phyloP scores from a whole-genome alignment of 2,329 filamentous ascomycete species.

The Cladosporium sp. region DNA sequence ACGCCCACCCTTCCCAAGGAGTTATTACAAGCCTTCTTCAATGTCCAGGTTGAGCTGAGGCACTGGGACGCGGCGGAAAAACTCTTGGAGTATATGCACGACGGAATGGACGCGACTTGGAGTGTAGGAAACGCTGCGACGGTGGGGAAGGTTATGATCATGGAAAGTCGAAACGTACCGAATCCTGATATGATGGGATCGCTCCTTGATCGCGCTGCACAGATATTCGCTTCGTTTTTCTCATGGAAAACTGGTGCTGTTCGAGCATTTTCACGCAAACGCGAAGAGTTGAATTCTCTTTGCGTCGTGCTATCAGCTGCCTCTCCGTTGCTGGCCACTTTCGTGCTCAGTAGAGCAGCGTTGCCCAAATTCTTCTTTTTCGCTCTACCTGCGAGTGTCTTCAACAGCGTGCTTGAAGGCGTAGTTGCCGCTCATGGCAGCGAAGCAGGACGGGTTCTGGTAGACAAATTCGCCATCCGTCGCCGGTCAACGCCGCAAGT shows the following conservation, averaged over 20 bases:
- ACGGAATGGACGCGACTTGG: conserved; percentile 18
- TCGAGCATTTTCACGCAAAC: not conserved
- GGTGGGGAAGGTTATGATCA: not conserved
- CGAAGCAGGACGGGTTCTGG: conserved; percentile 48
- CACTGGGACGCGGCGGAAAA: conserved; percentile 43
- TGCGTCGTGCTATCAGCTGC: conserved; percentile 19
- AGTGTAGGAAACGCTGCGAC: conserved; percentile 26
- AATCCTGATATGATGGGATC: too few relatives aligned
- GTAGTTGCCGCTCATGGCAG: conserved; percentile 53
- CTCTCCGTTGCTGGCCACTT: not conserved
- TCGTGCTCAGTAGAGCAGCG: not conserved
- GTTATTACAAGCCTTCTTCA: conserved; percentile 42
- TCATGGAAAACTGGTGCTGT: not conserved
- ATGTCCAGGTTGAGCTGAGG: conserved; percentile 44
- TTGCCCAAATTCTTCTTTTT: not conserved
- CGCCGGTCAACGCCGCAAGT: not conserved
- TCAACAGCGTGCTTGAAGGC: conserved; percentile 57
- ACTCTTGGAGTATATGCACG: conserved; percentile 35
- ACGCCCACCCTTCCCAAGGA: conserved; percentile 20
- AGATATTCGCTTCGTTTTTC: not conserved
- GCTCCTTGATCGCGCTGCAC: not conserved
- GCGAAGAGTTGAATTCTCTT: conserved; percentile 26
- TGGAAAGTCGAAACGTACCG: not conserved
- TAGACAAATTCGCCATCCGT: conserved; percentile 38
- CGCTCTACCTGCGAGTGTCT: conserved; percentile 28